A percentile compares a stretch with the other conserved stretches of the same genome.
Conservation (phyloP, 2,329 filamentous ascomycete species). For the Ceratocystis smalleyi region DNA sequence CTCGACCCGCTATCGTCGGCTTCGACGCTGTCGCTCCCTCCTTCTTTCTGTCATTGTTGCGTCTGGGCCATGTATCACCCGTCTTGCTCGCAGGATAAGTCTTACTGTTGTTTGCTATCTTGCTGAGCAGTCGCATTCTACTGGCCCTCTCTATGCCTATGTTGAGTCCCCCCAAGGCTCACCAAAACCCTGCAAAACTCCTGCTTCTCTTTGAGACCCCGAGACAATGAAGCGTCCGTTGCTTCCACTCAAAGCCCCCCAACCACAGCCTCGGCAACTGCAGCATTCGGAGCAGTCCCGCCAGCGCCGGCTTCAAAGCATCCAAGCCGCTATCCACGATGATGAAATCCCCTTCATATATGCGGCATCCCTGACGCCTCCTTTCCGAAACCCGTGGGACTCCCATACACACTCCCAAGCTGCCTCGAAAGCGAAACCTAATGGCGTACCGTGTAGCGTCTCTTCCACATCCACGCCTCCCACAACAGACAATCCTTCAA, state of each 20-base stretch:
- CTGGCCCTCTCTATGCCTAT: background rate
- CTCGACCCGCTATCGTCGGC: background rate
- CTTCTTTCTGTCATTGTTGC: too few relatives aligned
- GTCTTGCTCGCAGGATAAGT: background rate
- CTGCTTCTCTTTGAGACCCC: too few relatives aligned
- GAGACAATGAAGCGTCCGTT: background rate
- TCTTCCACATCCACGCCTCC: background rate
- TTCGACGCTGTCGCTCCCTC: background rate
- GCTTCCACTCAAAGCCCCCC: background rate
- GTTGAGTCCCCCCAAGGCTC: too few relatives aligned
- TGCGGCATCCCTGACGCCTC: slow-evolving; percentile 11
- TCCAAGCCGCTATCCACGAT: slow-evolving; percentile 10
- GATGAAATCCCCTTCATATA: slow-evolving; percentile 9
- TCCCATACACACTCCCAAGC: background rate
- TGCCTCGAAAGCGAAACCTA: background rate
- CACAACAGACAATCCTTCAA: background rate
- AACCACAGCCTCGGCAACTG: background rate
- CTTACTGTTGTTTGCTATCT: background rate
- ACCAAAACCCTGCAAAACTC: too few relatives aligned
- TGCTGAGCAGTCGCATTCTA: background rate
- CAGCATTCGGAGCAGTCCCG: background rate
- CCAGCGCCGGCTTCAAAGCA: background rate
- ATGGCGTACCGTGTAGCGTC: background rate
- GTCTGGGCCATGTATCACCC: background rate
- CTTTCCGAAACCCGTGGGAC: slow-evolving; percentile 8